phyloP scores from a whole-genome alignment of 1,139 yeast species.

The Eremothecium gossypii region DNA sequence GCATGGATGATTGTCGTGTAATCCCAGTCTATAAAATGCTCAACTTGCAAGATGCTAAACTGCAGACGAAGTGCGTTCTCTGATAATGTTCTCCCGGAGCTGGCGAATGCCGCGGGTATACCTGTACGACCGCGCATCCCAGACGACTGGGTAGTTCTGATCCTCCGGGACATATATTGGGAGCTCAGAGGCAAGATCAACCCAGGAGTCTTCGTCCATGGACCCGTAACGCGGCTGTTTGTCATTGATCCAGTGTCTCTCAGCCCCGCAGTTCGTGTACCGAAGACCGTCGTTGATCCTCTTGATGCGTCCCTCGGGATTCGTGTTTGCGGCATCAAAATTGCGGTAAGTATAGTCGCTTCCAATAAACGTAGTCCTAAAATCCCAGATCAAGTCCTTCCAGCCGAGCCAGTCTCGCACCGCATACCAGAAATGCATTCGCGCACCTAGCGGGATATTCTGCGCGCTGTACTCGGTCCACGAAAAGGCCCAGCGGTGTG shows the following conservation, averaged over 20 bases:
- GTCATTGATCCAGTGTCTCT: slow-evolving; percentile 65
- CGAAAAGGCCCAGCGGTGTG: slow-evolving; percentile 82
- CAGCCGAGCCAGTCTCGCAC: slow-evolving; percentile 68
- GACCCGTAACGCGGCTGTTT: slow-evolving; percentile 8
- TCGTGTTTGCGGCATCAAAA: slow-evolving; percentile 76
- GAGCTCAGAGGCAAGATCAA: slow-evolving; percentile 33
- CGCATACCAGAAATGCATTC: slow-evolving; percentile 53
- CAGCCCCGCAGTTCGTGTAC: slow-evolving; percentile 67
- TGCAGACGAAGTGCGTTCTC: neutral
- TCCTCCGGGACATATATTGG: slow-evolving; percentile 24
- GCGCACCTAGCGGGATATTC: slow-evolving; percentile 54
- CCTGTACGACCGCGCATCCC: slow-evolving; percentile 36
- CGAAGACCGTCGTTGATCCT: slow-evolving; percentile 78
- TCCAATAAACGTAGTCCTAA: slow-evolving; percentile 66
- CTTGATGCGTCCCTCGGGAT: slow-evolving; percentile 54
- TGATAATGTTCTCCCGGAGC: slow-evolving; percentile 22
- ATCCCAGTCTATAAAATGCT: no score
- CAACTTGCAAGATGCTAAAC: neutral
- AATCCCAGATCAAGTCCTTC: slow-evolving; percentile 69
- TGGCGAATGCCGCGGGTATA: slow-evolving; percentile 29
- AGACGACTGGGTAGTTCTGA: slow-evolving; percentile 48
- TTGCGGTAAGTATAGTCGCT: slow-evolving; percentile 70
- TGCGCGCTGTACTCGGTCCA: slow-evolving; percentile 60
- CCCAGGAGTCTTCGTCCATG: slow-evolving; percentile 35
- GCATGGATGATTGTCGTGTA: no score